phyloP scores from a whole-genome alignment of 2,329 filamentous ascomycete species.

The Aspergillus texensis region DNA sequence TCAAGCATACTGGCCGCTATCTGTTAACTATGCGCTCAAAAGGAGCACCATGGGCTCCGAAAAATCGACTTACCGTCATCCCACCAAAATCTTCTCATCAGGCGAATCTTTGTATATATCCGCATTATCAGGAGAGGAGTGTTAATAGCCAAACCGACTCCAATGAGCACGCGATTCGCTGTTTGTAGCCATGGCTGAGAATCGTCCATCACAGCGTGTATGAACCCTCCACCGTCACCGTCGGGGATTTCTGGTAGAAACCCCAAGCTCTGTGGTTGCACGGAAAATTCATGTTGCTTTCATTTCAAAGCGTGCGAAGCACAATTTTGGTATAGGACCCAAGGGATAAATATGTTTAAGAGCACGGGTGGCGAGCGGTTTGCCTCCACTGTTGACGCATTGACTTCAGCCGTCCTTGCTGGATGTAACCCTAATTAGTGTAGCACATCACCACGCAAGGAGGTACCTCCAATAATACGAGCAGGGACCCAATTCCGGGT shows the following conservation, averaged over 20 bases:
- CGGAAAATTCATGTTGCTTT: neutral
- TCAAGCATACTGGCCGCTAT: constrained; percentile 2
- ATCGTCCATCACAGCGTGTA: neutral
- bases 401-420: neutral
- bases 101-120: constrained; percentile 15
- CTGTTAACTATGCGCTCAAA: neutral
- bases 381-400: neutral
- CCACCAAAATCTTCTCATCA: constrained; percentile 23
- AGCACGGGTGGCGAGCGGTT: neutral
- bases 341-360: neutral
- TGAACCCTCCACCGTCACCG: neutral
- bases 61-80: constrained; percentile 16
- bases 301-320: neutral
- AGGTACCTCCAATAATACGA: neutral
- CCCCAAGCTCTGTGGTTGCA: neutral
- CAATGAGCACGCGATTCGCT: neutral
- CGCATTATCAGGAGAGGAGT: constrained; percentile 8
- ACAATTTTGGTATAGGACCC: neutral
- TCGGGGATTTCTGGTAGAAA: neutral
- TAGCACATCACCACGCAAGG: neutral
- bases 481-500: neutral
- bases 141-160: constrained; percentile 3
- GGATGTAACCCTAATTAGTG: neutral
- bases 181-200: neutral
- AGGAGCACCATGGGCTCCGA: neutral